Evolutionary conservation across 345 rosid genomes (phyloP), one percentile per base, ranked within the genome.

Genomic region (Trapa incisa): DNA sequence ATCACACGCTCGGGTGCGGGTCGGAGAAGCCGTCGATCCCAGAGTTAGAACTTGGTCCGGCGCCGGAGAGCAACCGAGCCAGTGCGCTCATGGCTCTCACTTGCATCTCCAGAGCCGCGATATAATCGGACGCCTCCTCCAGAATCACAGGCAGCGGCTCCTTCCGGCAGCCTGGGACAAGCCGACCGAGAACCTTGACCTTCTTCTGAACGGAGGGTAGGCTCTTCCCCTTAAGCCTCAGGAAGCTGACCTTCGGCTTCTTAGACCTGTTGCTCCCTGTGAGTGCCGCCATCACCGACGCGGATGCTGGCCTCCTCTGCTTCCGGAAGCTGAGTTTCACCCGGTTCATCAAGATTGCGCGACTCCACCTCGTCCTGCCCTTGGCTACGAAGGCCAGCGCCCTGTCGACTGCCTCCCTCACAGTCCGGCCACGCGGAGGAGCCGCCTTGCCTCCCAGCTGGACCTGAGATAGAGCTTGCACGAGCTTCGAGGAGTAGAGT

Each of bases 71-170:
- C 1, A 86, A 81, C 66, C 87, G 78, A 39, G 88, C 87, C 33
- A 95, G 74, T 42, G 91, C 92, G 35, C 76, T 81, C 99, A 95
- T 86, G 72, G 96, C 84, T 58, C 96, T 80, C 52, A 95, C 84
- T 76, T 95, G 98, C 99, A 95, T 95, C 96, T 95, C 93, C 71
- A 91, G 80, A 3, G 99, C 99, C 22, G 96, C 90, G 42, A 95
- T 95, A 65, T 95, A 95, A 80, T 95, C 99, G 0, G 96, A 86
- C 0, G 94, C 91, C 72, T 95, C 98, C 69, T 95, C 98, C 45
- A 95, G 85, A 64, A 95, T 87, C 65, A 95, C 89, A 9, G 96
- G 96, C 62, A 95, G 71, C 11, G 96, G 77, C 71, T 95, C 89
- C 75, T 89, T 91, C 67, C 96, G 84, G 90, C 99, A 95, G 64